Percentiles rank a stretch among this genome's conserved stretches.
These are phyloP conservation scores for Phanerochaete carnosa DNA, from an alignment of 768 basidiomycete species.

Conservation along the genomic window DNA sequence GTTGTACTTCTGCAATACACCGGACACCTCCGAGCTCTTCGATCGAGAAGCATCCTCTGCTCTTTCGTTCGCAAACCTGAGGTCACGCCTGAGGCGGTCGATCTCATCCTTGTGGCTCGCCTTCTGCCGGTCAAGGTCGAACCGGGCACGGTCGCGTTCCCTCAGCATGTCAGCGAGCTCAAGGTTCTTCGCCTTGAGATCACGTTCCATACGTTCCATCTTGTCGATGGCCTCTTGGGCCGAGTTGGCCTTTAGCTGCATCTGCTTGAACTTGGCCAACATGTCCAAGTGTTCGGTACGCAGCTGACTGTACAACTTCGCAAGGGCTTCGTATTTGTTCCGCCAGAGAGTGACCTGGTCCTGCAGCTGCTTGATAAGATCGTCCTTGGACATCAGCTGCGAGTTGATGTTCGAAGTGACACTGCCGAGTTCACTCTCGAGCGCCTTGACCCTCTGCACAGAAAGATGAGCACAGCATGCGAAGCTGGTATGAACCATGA, in stretches of 20 bases:
- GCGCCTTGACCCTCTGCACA: constrained; percentile 84
- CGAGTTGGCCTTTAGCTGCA: constrained; percentile 97
- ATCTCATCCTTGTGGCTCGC: constrained; percentile 93
- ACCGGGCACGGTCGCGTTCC: constrained; percentile 92
- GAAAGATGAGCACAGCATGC: background rate
- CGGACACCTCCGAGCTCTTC: constrained; percentile 91
- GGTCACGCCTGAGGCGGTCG: constrained; percentile 87
- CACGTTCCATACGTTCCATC: constrained; percentile 99
- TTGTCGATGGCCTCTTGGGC: constrained; percentile 97
- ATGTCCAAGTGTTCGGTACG: constrained; percentile 97
- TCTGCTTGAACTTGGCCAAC: constrained; percentile 93
- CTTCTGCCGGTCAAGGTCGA: constrained; percentile 92
- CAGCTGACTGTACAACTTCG: constrained; percentile 97
- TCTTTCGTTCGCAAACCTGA: constrained; percentile 95
- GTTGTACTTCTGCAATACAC: constrained; percentile 89
- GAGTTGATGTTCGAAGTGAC: constrained; percentile 74
- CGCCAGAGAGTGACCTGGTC: constrained; percentile 97
- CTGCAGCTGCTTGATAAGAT: constrained; percentile 91
- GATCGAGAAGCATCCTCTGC: constrained; percentile 89
- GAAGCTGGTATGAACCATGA: background rate
- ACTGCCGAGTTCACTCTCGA: constrained; percentile 84
- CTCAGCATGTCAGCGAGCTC: constrained; percentile 99
- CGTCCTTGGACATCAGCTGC: constrained; percentile 90
- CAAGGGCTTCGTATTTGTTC: constrained; percentile 97
- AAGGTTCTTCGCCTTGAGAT: constrained; percentile 97